Evolutionary conservation across 1,139 yeast genomes (phyloP), one percentile per base, ranked within the genome.

Genomic region (Debaryomyces psychrophilus): DNA sequence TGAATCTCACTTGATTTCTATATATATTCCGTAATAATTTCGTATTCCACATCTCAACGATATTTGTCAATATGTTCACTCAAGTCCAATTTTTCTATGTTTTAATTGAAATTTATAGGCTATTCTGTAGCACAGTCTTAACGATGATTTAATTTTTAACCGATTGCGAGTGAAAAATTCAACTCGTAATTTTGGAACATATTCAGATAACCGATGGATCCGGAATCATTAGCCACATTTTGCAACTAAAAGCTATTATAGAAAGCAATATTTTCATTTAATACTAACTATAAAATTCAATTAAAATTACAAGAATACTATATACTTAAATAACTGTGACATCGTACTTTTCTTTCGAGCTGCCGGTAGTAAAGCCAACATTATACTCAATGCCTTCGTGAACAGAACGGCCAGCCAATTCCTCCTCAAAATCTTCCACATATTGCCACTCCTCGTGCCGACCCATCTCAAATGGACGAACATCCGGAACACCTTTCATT

Each of bases 381-480:
- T 42, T 31, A 26, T 41, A 35, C 22, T 50, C 62, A 8, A 58
- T 35, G 2, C 65, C 71, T 18, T 60, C 60, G 45, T 62, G 66
- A 7, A 66, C 59, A 20, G 60, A 57, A 50, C 62, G 65, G n/a
- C 76, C 74, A 43, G 59, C 60, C 47, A 73, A 56, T 45, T 73
- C 76, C 44, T 67, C 72, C 49, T 80, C 85, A 60, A 86, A 86
- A 53, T 79, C 76, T 52, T 85, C 90, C 40, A 84, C 89, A 25
- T 83, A 77, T 44, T 67, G 73, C 62, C 65, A 73, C 52, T 80
- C 79, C 67, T 86, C 92, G 56, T 65, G 73, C 92, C 92, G 86
- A 8, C 79, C 82, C 53, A 72, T 77, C 47, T 79, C 78, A 44
- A 81, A 69, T 36, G 82, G 69, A 41, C 71, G 70, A 37, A 72